Base-by-base conservation (phyloP, 83 land plant genomes). In the Diphasiastrum complanatum region DNA sequence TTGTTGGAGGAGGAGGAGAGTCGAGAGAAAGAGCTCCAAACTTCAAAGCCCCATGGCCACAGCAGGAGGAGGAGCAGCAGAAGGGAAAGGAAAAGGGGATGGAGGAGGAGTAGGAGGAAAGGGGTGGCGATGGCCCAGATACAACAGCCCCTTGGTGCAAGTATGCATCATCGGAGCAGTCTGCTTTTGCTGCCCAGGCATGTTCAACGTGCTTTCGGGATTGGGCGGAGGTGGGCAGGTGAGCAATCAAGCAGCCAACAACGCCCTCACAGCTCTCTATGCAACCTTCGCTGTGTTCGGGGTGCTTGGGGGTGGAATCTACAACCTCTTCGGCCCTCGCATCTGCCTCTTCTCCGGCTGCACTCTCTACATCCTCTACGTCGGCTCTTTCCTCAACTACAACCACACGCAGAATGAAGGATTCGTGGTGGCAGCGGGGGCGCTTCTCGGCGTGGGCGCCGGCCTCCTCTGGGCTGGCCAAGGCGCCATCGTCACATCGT, bases 161-260 rank as follows among this genome's bases (percentile, higher is more conserved):
- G 81, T 85, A 4, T 14, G 28, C 38, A 61, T 87, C 16, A 81
- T 87, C 23, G 95, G 89, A 0, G 10, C 83, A 23, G 81, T 92
- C 6, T 92, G 98, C 67, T 92, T 92, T 83, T 92, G 90, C 73
- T 81, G 95, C 73, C 95, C 95, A 16, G 97, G 97, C 33, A 92
- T 92, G 97, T 92, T 92, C 87, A 87, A 85, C 63, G 95, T 85
- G 40, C 75, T 92, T 16, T 75, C 75, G 25, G 90, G 98, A 34
- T 81, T 92, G 84, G 98, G 98, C 20, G 95, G 82, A 22, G 89
- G 81, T 28, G 90, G 87, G 19, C 95, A 92, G 74, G 84, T 81
- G 28, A 79, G 83, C 71, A 59, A 50, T 25, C 47, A 69, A 14
- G 93, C 85, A 36, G 77, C 87, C 24, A 76, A 86, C 78, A 82